Percentiles rank a stretch among this genome's conserved stretches.
phyloP scores from a whole-genome alignment of 208 protist species.

The Wallacemonas sp. region DNA sequence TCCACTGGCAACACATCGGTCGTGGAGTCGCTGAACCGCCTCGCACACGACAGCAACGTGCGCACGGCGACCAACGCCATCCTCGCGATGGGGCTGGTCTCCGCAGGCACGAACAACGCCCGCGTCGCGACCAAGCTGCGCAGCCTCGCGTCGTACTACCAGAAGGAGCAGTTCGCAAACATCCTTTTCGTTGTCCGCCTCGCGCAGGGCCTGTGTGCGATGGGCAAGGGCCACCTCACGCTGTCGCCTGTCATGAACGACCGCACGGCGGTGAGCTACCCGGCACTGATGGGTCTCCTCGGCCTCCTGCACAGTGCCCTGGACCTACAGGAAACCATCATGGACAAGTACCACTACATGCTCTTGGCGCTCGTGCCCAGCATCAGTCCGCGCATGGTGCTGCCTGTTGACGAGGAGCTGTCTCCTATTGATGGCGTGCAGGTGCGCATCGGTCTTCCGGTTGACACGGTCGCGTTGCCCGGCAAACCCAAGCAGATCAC shows the following conservation, averaged over 20 bases:
- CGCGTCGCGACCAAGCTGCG: constrained; percentile 95
- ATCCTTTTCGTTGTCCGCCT: constrained; percentile 85
- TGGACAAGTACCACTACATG: constrained; percentile 97
- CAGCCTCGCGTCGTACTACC: constrained; percentile 96
- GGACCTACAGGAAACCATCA: constrained; percentile 91
- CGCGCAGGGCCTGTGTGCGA: constrained; percentile 95
- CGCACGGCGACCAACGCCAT: constrained; percentile 96
- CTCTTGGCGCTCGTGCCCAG: constrained; percentile 93
- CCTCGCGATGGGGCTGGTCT: constrained; percentile 96
- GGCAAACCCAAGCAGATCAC: constrained; percentile 99
- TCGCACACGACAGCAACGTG: constrained; percentile 97
- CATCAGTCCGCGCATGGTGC: constrained; percentile 97
- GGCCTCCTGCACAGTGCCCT: constrained; percentile 91
- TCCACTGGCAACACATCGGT: constrained; percentile 96
- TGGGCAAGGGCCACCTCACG: constrained; percentile 99
- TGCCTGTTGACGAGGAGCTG: constrained; percentile 96
- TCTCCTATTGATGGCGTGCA: constrained; percentile 90
- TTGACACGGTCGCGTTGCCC: constrained; percentile 97
- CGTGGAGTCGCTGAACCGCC: constrained; percentile 98
- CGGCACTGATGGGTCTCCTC: constrained; percentile 93
- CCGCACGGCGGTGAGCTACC: constrained; percentile 74
- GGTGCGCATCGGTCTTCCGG: constrained; percentile 91
- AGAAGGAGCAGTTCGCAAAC: constrained; percentile 89
- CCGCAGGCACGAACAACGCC: constrained; percentile 98
- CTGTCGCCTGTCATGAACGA: constrained; percentile 96